These are phyloP conservation scores for Lentinula edodes DNA, from an alignment of 768 basidiomycete species.

Conservation along the genomic window DNA sequence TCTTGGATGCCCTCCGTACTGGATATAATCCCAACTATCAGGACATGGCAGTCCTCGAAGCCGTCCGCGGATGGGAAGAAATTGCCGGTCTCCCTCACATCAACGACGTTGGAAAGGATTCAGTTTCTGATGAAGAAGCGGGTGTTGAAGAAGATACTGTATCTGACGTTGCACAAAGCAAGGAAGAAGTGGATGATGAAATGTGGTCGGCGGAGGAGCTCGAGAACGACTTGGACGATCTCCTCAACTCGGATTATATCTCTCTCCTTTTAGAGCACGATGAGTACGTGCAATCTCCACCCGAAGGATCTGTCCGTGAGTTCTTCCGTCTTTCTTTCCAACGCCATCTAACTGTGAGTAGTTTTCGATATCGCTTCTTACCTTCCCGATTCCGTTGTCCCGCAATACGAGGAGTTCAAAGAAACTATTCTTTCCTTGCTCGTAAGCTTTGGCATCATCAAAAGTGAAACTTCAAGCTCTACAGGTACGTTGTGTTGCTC, in stretches of 20 bases:
- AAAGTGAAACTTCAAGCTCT: slow-evolving; percentile 28
- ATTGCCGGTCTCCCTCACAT: slow-evolving; percentile 67
- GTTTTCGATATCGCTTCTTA: slow-evolving; percentile 80
- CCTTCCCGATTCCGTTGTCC: slow-evolving; percentile 75
- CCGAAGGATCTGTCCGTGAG: slow-evolving; percentile 53
- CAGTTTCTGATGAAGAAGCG: slow-evolving; percentile 26
- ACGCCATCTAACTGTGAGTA: slow-evolving; percentile 21
- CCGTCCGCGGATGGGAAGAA: slow-evolving; percentile 90
- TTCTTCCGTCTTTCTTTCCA: slow-evolving; percentile 8
- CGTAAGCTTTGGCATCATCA: slow-evolving; percentile 55
- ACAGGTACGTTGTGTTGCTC: slow-evolving; percentile 26
- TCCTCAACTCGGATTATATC: slow-evolving; percentile 65
- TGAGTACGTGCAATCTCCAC: slow-evolving; percentile 48
- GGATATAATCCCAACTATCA: slow-evolving; percentile 99
- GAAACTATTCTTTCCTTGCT: slow-evolving; percentile 59
- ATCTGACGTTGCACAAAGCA: slow-evolving; percentile 24
- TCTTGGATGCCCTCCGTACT: slow-evolving; percentile 72
- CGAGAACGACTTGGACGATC: slow-evolving; percentile 46
- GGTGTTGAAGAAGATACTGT: slow-evolving; percentile 26
- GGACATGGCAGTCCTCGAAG: slow-evolving; percentile 98
- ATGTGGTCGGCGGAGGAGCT: slow-evolving; percentile 58
- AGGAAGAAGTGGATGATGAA: slow-evolving; percentile 54
- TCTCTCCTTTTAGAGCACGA: slow-evolving; percentile 76
- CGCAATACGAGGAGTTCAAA: slow-evolving; percentile 66
- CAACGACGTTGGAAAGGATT: slow-evolving; percentile 57